phyloP scores from a whole-genome alignment of 2,329 filamentous ascomycete genomes.

The Alternaria tenuissima region DNA sequence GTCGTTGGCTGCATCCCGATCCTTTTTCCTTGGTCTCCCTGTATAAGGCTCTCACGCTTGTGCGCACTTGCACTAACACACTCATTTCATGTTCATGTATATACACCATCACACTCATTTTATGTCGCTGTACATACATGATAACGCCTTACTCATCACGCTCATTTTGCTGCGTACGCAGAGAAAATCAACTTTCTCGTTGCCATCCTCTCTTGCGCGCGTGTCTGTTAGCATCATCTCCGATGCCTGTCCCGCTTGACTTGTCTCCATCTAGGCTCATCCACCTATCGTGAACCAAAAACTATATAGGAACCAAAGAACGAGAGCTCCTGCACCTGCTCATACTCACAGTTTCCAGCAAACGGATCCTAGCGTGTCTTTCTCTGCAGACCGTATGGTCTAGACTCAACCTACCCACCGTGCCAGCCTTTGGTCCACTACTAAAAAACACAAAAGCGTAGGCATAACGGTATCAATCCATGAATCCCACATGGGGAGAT shows the following conservation, averaged over 20 bases:
- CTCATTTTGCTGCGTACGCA: background rate
- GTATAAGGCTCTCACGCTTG: background rate
- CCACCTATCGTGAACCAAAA: too few species aligned
- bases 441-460: too few species aligned
- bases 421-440: too few species aligned
- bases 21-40: background rate
- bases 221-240: too few species aligned
- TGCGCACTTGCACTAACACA: conserved; percentile 5
- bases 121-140: background rate
- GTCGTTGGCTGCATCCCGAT: background rate
- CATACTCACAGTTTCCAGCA: too few species aligned
- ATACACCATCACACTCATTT: background rate
- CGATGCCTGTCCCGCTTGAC: background rate
- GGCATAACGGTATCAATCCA: too few species aligned
- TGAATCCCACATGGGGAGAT: too few species aligned
- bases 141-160: background rate
- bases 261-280: background rate
- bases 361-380: too few species aligned
- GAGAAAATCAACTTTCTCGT: background rate
- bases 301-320: rapidly evolving
- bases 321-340: too few species aligned
- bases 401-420: too few species aligned
- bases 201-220: background rate
- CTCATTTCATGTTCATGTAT: background rate
- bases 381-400: too few species aligned